Base-by-base conservation (phyloP, 73 alveolate species). In the Stentor roeselii region DNA sequence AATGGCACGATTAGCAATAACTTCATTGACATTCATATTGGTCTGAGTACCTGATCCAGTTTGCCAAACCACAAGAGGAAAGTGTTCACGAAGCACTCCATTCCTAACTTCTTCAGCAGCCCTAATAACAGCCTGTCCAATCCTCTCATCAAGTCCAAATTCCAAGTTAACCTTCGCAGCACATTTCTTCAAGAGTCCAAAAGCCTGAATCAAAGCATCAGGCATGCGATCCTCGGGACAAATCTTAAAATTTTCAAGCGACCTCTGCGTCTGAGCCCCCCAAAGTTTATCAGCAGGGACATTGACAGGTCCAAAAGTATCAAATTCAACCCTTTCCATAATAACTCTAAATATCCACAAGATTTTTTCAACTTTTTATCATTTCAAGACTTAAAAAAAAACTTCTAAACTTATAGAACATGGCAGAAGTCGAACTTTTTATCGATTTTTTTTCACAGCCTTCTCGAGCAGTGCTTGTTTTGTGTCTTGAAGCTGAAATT, bases 21-120 rank as follows among this genome's bases (percentile, higher is more conserved):
- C 99, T 86, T 98, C 99, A 85, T 98, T 98, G 76, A 92, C 95
- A 88, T 96, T 94, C 99, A 98, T 97, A 89, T 98, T 98, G 59
- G 98, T 85, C 86, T 98, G 95, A n/a, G 99, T 98, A 0, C 99
- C 99, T 75, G 99, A 96, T 37, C 99, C 99, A 34, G 99, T 98
- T 88, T 98, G 98, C 95, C 98, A 96, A 84, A 98, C 96, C 39
- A 97, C 99, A 39, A 97, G 94, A 35, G 99, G 99, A 94, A 98
- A 98, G 78, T 98, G 98, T 38, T 96, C 99, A 78, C 87, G 89
- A 40, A 85, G 89, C 92, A 97, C 96, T 36, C 99, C 99, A 76
- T 84, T 83, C 39, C 60, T 86, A 60, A 95, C 93, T 85, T 95
- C 99, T 88, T 97, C 99, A 40, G 99, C 88, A 21, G 99, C 99